Percentiles rank a stretch among this genome's conserved stretches.
Conservation (phyloP, 306 rosid species). For the Neltuma alba region DNA sequence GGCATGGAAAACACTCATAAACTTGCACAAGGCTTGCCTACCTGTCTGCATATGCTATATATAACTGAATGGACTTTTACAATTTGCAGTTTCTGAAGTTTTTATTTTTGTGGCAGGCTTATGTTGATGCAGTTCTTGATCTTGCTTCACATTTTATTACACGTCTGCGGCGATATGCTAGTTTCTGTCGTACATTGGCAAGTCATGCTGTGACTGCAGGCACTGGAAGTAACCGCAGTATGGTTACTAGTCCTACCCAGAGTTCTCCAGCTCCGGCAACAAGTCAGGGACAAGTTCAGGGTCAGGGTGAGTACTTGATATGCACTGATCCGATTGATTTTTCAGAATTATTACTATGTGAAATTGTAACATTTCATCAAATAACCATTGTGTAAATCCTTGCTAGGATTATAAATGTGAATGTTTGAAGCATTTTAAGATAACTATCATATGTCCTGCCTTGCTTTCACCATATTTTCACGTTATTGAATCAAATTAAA, state of each 20-base stretch:
- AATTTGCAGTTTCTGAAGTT: slow-evolving; percentile 17
- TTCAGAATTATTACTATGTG: slow-evolving; percentile 15
- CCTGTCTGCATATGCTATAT: slow-evolving; percentile 4
- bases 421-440: slow-evolving; percentile 24
- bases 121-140: slow-evolving; percentile 97
- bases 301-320: slow-evolving; percentile 50
- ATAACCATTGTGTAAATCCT: neutral
- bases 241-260: slow-evolving; percentile 95
- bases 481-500: slow-evolving; percentile 30
- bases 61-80: slow-evolving; percentile 5
- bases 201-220: slow-evolving; percentile 97
- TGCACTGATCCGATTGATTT: slow-evolving; percentile 13
- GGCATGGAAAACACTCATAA: neutral
- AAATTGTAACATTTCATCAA: slow-evolving; percentile 1
- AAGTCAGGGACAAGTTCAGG: slow-evolving; percentile 79
- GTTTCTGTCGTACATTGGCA: slow-evolving; percentile 99
- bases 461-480: slow-evolving; percentile 1
- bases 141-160: slow-evolving; percentile 98
- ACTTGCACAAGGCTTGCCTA: slow-evolving; percentile 7
- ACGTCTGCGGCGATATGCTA: slow-evolving; percentile 96
- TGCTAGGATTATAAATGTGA: slow-evolving; percentile 18
- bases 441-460: slow-evolving; percentile 16
- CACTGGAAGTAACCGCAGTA: slow-evolving; percentile 84
- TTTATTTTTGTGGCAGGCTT: slow-evolving; percentile 69
- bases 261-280: slow-evolving; percentile 85